Evolutionary conservation across 192 early-diverging fungal genomes (phyloP).

Genomic region (Coemansia umbellata): DNA sequence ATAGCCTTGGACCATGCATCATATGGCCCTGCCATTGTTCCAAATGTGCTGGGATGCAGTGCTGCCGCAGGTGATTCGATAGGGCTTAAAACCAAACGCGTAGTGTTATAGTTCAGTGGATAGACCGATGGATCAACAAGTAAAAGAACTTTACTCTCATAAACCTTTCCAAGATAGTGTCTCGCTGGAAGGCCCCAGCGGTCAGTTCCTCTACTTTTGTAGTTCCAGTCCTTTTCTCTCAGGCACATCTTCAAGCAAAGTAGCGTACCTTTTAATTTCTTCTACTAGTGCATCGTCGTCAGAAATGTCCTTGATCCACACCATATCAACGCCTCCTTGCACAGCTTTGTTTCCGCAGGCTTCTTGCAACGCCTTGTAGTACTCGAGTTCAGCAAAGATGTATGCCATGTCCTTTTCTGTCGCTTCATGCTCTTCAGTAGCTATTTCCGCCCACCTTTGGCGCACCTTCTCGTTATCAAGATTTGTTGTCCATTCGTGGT

Average conservation of each 20-base stretch:
- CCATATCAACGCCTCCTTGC: not conserved
- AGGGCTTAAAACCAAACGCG: constrained; percentile 2
- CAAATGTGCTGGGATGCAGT: not conserved
- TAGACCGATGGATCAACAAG: not conserved
- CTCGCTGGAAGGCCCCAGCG: too few species aligned
- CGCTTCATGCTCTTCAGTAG: not conserved
- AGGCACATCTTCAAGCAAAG: not conserved
- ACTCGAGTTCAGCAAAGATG: not conserved
- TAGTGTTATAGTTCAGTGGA: not conserved
- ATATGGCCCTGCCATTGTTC: not conserved
- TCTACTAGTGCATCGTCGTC: not conserved
- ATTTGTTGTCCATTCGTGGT: not conserved
- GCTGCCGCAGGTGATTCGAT: not conserved
- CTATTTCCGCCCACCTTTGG: not conserved
- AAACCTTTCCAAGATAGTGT: too few species aligned
- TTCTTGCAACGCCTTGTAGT: not conserved
- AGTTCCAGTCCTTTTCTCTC: not conserved
- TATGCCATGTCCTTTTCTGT: not conserved
- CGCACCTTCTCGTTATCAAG: not conserved
- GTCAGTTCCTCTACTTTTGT: too few species aligned
- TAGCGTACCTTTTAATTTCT: not conserved
- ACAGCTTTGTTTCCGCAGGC: too few species aligned
- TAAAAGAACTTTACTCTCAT: not conserved
- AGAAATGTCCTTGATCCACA: constrained; percentile 1
- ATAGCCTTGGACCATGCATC: not conserved